Evolutionary conservation across 2,329 filamentous ascomycete genomes (phyloP).

Genomic region (Ophiostoma triangulosporum): DNA sequence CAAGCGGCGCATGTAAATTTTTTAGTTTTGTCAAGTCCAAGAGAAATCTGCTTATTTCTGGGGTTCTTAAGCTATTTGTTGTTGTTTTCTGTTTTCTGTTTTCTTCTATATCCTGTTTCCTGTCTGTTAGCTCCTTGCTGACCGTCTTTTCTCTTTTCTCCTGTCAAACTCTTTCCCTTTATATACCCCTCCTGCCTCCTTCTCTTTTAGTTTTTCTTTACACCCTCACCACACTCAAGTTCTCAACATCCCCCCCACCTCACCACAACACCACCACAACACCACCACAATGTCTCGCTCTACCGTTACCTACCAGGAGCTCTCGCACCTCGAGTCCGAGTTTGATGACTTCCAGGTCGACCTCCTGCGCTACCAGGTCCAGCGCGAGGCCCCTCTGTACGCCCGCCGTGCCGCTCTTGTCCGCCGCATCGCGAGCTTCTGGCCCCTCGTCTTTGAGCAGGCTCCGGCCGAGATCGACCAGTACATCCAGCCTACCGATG

Average conservation of each 20-base stretch:
- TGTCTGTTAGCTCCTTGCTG: not conserved
- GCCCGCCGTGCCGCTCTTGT: conserved; percentile 59
- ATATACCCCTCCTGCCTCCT: not conserved
- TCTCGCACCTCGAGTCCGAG: conserved; percentile 66
- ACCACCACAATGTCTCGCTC: conserved; percentile 12
- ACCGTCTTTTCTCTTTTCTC: not conserved
- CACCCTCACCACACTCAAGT: not conserved
- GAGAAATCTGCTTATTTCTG: not conserved
- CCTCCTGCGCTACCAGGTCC: conserved; percentile 63
- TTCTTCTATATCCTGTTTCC: not conserved
- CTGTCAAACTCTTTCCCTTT: not conserved
- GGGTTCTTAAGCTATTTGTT: not conserved
- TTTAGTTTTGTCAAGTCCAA: not conserved
- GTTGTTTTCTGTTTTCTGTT: not conserved
- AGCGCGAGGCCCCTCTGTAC: conserved; percentile 58
- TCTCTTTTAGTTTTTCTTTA: not conserved
- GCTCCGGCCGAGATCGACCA: conserved; percentile 76
- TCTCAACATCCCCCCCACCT: not conserved
- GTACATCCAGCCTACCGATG: conserved; percentile 73
- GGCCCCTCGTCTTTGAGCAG: conserved; percentile 85
- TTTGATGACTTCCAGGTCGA: conserved; percentile 75
- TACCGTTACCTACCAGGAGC: conserved; percentile 55
- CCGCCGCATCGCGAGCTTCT: conserved; percentile 71
- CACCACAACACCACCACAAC: not conserved
- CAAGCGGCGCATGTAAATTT: conserved; percentile 3